phyloP scores from a whole-genome alignment of 768 basidiomycete species.

The Boletus edulis region DNA sequence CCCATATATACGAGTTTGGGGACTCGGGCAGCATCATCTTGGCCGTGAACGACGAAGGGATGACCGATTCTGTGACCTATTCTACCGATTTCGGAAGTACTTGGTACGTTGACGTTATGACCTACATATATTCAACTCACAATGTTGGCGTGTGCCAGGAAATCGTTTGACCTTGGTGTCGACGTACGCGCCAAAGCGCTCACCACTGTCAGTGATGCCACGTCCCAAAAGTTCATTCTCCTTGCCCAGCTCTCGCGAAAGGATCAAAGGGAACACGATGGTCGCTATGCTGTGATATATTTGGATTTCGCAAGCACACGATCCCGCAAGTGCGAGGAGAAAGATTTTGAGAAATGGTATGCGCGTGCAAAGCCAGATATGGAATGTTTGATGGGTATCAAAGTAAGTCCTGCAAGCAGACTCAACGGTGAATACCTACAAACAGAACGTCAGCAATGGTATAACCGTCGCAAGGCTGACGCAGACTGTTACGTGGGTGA shows the following conservation, averaged over 20 bases:
- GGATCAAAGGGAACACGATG: conserved; percentile 50
- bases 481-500: conserved; percentile 89
- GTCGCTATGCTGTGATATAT: conserved; percentile 68
- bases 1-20: conserved; percentile 96
- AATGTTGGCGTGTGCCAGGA: conserved; percentile 44
- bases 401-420: conserved; percentile 45
- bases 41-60: conserved; percentile 81
- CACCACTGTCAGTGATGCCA: conserved; percentile 92
- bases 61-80: conserved; percentile 66
- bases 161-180: conserved; percentile 64
- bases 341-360: conserved; percentile 88
- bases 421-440: not conserved
- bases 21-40: conserved; percentile 82
- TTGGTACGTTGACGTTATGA: conserved; percentile 59
- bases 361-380: conserved; percentile 60
- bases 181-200: conserved; percentile 71
- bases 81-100: conserved; percentile 78
- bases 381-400: conserved; percentile 93
- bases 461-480: conserved; percentile 75
- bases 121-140: not conserved
- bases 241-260: conserved; percentile 71
- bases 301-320: conserved; percentile 80
- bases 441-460: conserved; percentile 77
- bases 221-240: conserved; percentile 93
- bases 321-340: conserved; percentile 60